A percentile compares a stretch with the other conserved stretches of the same genome.
phyloP scores from a whole-genome alignment of 805 yeast genomes.

The Yarrowia bubula region DNA sequence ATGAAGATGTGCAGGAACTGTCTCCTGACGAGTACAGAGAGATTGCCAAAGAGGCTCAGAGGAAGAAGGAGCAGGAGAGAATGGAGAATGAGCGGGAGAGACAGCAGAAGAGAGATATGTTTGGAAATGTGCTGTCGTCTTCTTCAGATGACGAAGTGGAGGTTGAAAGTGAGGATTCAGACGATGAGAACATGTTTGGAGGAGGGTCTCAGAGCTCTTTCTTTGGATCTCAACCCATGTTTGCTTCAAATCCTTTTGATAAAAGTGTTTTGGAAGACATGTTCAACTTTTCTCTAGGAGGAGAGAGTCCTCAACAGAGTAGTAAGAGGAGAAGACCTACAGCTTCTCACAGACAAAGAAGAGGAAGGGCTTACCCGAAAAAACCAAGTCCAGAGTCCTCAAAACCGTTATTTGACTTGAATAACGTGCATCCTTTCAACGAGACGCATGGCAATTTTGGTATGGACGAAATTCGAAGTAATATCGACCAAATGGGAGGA shows the following conservation, averaged over 20 bases:
- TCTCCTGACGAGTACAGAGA: slow-evolving; percentile 17
- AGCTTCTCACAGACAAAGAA: neutral
- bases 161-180: no score
- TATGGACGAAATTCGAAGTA: slow-evolving; percentile 33
- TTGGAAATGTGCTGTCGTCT: neutral
- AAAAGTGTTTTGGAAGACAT: neutral
- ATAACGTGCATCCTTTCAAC: slow-evolving; percentile 35
- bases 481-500: slow-evolving; percentile 25
- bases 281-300: neutral
- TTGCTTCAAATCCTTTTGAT: neutral
- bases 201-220: neutral
- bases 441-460: slow-evolving; percentile 37
- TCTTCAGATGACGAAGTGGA: no score
- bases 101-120: neutral
- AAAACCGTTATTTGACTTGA: slow-evolving; percentile 26
- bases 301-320: neutral
- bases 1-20: slow-evolving; percentile 11
- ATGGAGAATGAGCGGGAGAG: neutral
- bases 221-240: neutral
- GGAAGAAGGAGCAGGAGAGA: slow-evolving; percentile 1
- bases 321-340: neutral
- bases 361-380: neutral
- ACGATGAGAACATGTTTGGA: neutral
- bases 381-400: slow-evolving; percentile 4
- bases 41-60: neutral